Base-by-base conservation (phyloP, 129 eudicot genomes). In the Tagetes patula region DNA sequence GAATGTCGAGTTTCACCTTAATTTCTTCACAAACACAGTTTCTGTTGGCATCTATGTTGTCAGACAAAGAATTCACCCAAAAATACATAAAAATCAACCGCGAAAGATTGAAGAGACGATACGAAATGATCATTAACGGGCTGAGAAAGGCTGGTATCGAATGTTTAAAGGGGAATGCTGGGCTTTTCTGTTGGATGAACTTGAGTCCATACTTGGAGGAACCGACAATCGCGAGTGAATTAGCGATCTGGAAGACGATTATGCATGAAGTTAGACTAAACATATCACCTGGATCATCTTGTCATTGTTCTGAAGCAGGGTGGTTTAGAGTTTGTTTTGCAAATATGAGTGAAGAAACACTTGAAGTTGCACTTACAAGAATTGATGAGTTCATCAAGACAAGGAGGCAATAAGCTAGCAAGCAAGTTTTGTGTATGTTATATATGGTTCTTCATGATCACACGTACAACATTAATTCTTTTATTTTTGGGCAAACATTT, bases 271-370 rank as follows among this genome's bases (percentile, higher is more conserved):
- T 90, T 55, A 94, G 79, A 77, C 31, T 94, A 55, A 94, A 94
- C 55, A 86, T 94, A 2, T 94, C 98, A 56, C 98, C 98, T 0
- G 98, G 98, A 6, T 85, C 89, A 31, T 90, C 98, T 4, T 94
- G 98, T 63, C 98, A 90, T 69, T 94, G 96, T 62, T 84, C 96
- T 0, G 98, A 90, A 50, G 88, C 96, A 1, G 98, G 96, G 50
- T 93, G 96, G 98, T 93, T 93, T 60, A 77, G 98, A 48, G 98
- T 93, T 48, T 93, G 98, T 69, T 89, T 94, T 39, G 98, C 96
- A 1, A 87, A 94, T 65, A 94, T 94, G 98, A 89, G 92, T 72
- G 96, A 94, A 77, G 75, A 84, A 56, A 94, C 98, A 63, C 83
- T 93, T 12, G 82, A 87, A 46, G 75, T 89, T 73, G 95, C 98